Percentiles rank a stretch among this genome's conserved stretches.
phyloP scores from a whole-genome alignment of 495 filamentous ascomycete species.

The Amorphotheca resinae region DNA sequence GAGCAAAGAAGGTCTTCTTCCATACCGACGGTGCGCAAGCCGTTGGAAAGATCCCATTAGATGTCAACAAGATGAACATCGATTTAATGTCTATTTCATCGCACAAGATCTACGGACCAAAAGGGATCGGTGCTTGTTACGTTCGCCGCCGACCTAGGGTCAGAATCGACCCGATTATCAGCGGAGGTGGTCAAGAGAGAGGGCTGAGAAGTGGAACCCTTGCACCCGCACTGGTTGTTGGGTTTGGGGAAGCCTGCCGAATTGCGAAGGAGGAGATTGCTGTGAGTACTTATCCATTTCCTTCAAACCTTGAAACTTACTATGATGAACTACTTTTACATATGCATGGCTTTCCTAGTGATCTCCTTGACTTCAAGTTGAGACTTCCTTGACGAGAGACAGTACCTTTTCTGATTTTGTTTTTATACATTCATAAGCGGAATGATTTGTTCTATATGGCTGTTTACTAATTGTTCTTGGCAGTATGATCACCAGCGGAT shows the following conservation, averaged over 20 bases:
- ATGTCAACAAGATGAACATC: conserved; percentile 93
- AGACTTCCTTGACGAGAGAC: conserved; percentile 22
- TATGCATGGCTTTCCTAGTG: conserved; percentile 56
- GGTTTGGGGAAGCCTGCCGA: conserved; percentile 90
- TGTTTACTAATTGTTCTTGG: conserved; percentile 23
- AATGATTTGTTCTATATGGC: not conserved
- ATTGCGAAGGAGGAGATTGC: conserved; percentile 79
- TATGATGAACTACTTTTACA: conserved; percentile 57
- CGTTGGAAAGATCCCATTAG: conserved; percentile 90
- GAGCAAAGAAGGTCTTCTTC: conserved; percentile 90
- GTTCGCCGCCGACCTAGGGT: conserved; percentile 85
- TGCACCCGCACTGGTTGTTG: conserved; percentile 77
- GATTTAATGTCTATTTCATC: conserved; percentile 98
- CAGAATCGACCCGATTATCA: conserved; percentile 90
- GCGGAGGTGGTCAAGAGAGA: conserved; percentile 89
- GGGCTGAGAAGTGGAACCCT: conserved; percentile 88
- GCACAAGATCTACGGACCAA: conserved; percentile 98
- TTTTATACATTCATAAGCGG: conserved; percentile 11
- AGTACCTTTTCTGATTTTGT: conserved; percentile 20
- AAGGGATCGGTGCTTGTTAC: conserved; percentile 93
- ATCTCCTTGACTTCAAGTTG: conserved; percentile 29
- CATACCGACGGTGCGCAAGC: conserved; percentile 97
- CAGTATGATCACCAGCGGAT: conserved; percentile 90
- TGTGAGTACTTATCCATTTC: conserved; percentile 41
- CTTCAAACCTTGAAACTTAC: conserved; percentile 9